Percentiles rank a stretch among this genome's conserved stretches.
phyloP scores from a whole-genome alignment of 1,284 basidiomycete genomes.

The Filobasidium uniguttulatum region DNA sequence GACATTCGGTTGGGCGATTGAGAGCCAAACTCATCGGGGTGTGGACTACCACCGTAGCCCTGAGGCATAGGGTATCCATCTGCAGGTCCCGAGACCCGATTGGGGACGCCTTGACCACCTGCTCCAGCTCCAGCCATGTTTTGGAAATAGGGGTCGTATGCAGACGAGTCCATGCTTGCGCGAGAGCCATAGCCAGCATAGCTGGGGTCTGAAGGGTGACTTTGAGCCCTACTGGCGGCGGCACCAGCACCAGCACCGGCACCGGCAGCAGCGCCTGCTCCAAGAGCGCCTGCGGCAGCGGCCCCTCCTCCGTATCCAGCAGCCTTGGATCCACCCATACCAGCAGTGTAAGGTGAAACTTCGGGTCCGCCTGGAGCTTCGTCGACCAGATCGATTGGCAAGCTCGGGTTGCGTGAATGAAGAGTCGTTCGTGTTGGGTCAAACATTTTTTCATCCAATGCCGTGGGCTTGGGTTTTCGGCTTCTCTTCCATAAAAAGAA shows the following conservation, averaged over 20 bases:
- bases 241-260: not conserved
- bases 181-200: not conserved
- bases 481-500: conserved; percentile 3
- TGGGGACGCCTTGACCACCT: not conserved
- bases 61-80: too few species aligned
- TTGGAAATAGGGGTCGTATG: not conserved
- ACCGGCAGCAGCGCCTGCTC: not conserved
- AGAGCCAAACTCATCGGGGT: not conserved
- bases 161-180: not conserved
- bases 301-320: not conserved
- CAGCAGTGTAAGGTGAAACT: not conserved
- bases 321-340: not conserved
- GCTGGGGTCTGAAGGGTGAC: not conserved
- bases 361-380: not conserved
- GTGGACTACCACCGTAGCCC: not conserved
- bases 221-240: not conserved
- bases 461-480: not conserved
- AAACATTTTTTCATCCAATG: conserved; percentile 3
- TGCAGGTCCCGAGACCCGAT: too few species aligned
- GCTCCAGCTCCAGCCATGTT: conserved; percentile 1
- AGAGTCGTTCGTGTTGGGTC: not conserved
- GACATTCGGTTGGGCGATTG: not conserved
- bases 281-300: not conserved
- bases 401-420: not conserved
- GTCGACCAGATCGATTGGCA: not conserved